Conservation (phyloP, 441 rosid genomes). For the Aleurites moluccanus region DNA sequence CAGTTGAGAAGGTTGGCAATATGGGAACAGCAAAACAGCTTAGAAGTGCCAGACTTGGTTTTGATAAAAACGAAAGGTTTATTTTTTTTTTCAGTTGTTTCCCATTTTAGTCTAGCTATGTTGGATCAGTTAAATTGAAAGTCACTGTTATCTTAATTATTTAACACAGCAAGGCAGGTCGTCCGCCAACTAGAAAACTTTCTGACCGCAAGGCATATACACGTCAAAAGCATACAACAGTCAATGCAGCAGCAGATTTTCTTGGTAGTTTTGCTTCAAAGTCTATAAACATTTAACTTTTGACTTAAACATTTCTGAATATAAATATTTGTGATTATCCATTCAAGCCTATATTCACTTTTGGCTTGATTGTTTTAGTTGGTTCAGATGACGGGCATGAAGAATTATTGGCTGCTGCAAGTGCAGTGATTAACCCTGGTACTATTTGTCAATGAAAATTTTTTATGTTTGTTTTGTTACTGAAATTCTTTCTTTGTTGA, state of each 20-base stretch:
- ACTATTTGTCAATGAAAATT: slow-evolving; percentile 22
- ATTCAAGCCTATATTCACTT: slow-evolving; percentile 25
- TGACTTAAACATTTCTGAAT: slow-evolving; percentile 18
- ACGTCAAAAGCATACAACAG: slow-evolving; percentile 68
- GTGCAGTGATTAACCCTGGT: slow-evolving; percentile 71
- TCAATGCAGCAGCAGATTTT: slow-evolving; percentile 73
- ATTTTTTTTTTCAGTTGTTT: slow-evolving; percentile 21
- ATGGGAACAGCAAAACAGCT: slow-evolving; percentile 87
- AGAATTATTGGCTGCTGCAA: slow-evolving; percentile 95
- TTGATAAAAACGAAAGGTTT: slow-evolving; percentile 87
- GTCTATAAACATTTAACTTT: not conserved
- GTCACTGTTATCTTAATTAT: slow-evolving; percentile 34
- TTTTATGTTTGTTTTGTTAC: slow-evolving; percentile 16
- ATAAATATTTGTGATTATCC: slow-evolving; percentile 2
- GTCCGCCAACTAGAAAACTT: slow-evolving; percentile 92
- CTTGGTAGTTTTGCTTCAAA: slow-evolving; percentile 59
- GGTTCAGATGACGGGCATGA: slow-evolving; percentile 89
- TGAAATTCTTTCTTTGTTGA: slow-evolving; percentile 19
- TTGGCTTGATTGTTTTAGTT: slow-evolving; percentile 44
- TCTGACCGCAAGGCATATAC: slow-evolving; percentile 92
- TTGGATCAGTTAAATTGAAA: slow-evolving; percentile 22
- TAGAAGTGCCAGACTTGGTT: slow-evolving; percentile 77
- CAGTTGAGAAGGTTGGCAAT: slow-evolving; percentile 66
- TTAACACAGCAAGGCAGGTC: slow-evolving; percentile 78
- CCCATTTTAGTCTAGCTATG: slow-evolving; percentile 15